Base-by-base conservation (phyloP, 2,329 filamentous ascomycete genomes). In the Neobulgaria alba region DNA sequence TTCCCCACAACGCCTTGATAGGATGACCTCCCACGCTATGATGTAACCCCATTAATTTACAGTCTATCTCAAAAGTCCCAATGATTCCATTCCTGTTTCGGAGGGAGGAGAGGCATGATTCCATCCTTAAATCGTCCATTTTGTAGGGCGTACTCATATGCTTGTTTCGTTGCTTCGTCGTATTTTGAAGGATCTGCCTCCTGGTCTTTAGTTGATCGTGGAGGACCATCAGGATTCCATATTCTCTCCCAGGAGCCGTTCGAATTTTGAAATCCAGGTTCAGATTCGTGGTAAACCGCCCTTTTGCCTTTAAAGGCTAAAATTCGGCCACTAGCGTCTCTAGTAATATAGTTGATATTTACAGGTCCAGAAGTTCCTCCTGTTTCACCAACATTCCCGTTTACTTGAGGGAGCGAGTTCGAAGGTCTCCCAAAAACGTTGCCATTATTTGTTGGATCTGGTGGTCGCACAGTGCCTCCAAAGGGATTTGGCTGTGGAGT, bases 61-160 rank as follows among this genome's bases (percentile, higher is more conserved):
- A 26, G 12, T 7, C 23, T 26, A 26, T 26, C 12, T 15, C 61
- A 89, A 54, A 90, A 79, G 57, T 86, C 77, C 74, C 82, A 90
- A 19, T 66, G 62, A 50, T 78, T 79, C 69, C 79, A 90, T 56
- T 90, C 86, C 46, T 77, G 71, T 61, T 79, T 80, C 0, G 89
- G 89, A 15, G 89, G 85, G 33, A 87, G 65, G 52, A 82, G 71
- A 0, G 89, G 89, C 65, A 95, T 82, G 5, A 79, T 54, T 0
- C 80, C 82, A 26, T 77, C 77, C 31, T 73, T 69, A 60, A 94
- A 95, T 21, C 60, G 62, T 0, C 85, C 85, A 15, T 74, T 75
- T 48, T 76, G 68, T 33, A 71, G 66, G 57, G 88, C 79, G 33
- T 72, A 68, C 43, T 68, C 66, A 64, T 89, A 94, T 33, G 76